Base-by-base conservation (phyloP, 2,329 filamentous ascomycete genomes). In the Phyllosticta citribraziliensis region DNA sequence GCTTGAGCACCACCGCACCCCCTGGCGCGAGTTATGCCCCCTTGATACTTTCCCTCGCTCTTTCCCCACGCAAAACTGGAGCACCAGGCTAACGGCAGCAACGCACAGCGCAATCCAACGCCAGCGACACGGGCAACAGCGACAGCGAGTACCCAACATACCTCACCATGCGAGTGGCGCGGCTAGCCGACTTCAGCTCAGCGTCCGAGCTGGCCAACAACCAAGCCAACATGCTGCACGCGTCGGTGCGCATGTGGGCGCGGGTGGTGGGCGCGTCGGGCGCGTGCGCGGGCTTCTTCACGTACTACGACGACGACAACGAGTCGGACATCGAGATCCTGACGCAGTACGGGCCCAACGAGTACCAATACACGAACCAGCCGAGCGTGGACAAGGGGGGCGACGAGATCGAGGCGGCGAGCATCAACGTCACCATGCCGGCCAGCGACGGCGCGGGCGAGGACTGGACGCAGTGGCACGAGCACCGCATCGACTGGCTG, bases 401-500 rank as follows among this genome's bases (percentile, higher is more conserved):
- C 30, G 72, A 78, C 40, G 74, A 78, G 33, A 71, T 82, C 52
- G 68, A 75, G 3, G 68, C 73, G 25, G 79, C 83, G 0, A 82
- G 81, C 1, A 67, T 72, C 8, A 81, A 80, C 64, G 75, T 74
- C 11, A 80, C 75, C 2, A 69, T 81, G 51, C 79, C 83, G 1
- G 64, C 74, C 19, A 70, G 72, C 27, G 33, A 40, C 5, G 33
- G 22, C 22, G 3, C 33, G 2, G 33, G 11, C 11, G 33, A 40
- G 8, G 51, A 52, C 12, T 84, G 82, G 81, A 75, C 79, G 56
- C 74, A 81, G 27, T 86, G 83, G 82, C 77, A 81, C 24, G 79
- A 80, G 2, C 81, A 86, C 67, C 76, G 84, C 24, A 76, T 86
- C 53, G 84, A 86, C 69, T 86, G 84, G 84, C 78, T 79, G 1